phyloP scores from a whole-genome alignment of 345 rosid genomes.

The Jatropha curcas region DNA sequence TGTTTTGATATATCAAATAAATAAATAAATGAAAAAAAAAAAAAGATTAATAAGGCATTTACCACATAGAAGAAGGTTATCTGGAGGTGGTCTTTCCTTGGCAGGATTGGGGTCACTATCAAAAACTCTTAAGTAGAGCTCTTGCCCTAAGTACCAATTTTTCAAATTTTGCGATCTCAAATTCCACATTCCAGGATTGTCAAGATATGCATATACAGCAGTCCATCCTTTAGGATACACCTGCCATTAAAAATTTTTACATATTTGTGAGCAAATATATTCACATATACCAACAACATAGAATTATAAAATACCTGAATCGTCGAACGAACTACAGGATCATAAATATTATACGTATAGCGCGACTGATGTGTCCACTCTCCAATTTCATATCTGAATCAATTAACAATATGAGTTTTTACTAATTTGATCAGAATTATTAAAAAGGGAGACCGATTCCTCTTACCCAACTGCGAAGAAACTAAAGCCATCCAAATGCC shows the following conservation, averaged over 20 bases:
- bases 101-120: constrained; percentile 66
- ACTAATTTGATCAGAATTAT: too few relatives aligned
- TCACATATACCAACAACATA: too few relatives aligned
- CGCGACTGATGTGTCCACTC: constrained; percentile 53
- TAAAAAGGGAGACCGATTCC: too few relatives aligned
- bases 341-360: constrained; percentile 43
- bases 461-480: constrained; percentile 52
- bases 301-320: constrained; percentile 45
- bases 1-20: not conserved
- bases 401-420: too few relatives aligned
- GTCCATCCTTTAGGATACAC: constrained; percentile 71
- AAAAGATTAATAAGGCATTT: not conserved
- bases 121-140: constrained; percentile 64
- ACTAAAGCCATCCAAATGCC: constrained; percentile 61
- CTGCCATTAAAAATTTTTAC: too few relatives aligned
- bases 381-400: constrained; percentile 53
- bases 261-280: too few relatives aligned
- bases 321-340: constrained; percentile 75
- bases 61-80: constrained; percentile 65
- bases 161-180: constrained; percentile 70
- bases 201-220: constrained; percentile 60
- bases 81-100: constrained; percentile 59
- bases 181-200: constrained; percentile 97
- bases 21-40: not conserved
- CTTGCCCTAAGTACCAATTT: constrained; percentile 75